Conservation (phyloP, 805 yeast genomes). For the Candida boidinii region DNA sequence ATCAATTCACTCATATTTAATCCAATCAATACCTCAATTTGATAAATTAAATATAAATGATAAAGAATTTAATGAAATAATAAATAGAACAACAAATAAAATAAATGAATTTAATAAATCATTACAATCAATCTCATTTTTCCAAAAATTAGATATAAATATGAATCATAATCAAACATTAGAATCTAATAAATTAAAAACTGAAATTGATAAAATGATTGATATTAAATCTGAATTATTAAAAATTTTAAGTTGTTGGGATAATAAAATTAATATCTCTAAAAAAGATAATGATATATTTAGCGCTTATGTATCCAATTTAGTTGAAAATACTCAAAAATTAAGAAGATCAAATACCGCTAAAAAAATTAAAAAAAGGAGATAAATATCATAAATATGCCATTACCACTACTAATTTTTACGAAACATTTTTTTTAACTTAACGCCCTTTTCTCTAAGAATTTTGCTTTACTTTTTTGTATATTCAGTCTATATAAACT, state of each 20-base stretch:
- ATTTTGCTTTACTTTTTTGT: background rate
- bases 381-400: background rate
- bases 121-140: slow-evolving; percentile 18
- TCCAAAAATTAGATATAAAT: slow-evolving; percentile 10
- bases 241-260: slow-evolving; percentile 34
- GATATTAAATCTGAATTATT: slow-evolving; percentile 30
- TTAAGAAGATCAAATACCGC: too few relatives aligned
- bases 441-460: background rate
- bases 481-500: too few relatives aligned
- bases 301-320: slow-evolving; percentile 81
- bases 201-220: slow-evolving; percentile 28
- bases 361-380: too few relatives aligned
- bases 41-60: slow-evolving; percentile 21
- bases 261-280: slow-evolving; percentile 36
- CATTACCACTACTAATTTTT: background rate
- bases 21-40: slow-evolving; percentile 25
- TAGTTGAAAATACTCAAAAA: slow-evolving; percentile 86
- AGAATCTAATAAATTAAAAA: slow-evolving; percentile 6
- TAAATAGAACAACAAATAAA: slow-evolving; percentile 13
- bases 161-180: slow-evolving; percentile 2
- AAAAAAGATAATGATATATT: slow-evolving; percentile 64
- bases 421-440: too few relatives aligned
- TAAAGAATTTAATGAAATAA: slow-evolving; percentile 19
- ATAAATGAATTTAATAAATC: slow-evolving; percentile 14
- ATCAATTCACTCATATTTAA: slow-evolving; percentile 3